These are phyloP conservation scores for Globisporangium solare DNA, from an alignment of 352 stramenopile genomes.

Conservation along the genomic window DNA sequence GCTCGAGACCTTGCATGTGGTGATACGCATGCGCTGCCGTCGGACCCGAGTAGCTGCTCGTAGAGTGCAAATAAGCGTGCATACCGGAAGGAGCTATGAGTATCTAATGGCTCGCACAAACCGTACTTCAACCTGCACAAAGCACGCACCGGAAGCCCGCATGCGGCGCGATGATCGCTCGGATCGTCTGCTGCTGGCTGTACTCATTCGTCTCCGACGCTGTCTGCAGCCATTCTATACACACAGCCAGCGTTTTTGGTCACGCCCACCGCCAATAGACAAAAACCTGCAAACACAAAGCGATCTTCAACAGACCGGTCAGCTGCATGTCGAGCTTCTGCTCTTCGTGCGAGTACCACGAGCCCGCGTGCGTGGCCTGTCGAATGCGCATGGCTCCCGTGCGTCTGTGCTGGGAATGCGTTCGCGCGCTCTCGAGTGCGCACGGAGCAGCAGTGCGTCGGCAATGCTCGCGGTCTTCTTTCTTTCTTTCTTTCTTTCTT, in stretches of 20 bases:
- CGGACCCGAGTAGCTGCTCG: constrained; percentile 88
- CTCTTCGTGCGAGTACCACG: constrained; percentile 78
- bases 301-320: constrained; percentile 23
- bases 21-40: constrained; percentile 93
- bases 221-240: constrained; percentile 47
- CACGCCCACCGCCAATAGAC: too few species aligned
- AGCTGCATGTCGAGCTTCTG: constrained; percentile 58
- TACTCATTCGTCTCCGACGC: constrained; percentile 35
- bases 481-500: too few species aligned
- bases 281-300: too few species aligned
- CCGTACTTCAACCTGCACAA: constrained; percentile 8
- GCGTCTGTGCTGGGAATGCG: background rate
- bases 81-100: too few species aligned
- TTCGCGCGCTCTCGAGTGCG: background rate
- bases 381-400: constrained; percentile 34
- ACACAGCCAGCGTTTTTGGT: constrained; percentile 1
- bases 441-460: too few species aligned
- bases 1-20: constrained; percentile 69
- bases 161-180: constrained; percentile 85
- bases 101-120: too few species aligned
- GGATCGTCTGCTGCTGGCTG: constrained; percentile 33
- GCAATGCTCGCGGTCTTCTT: too few species aligned
- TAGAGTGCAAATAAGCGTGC: background rate
- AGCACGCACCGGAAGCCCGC: constrained; percentile 67
- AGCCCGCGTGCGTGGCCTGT: constrained; percentile 71